phyloP scores from a whole-genome alignment of 495 filamentous ascomycete species.

The Lophiostoma macrostomum region DNA sequence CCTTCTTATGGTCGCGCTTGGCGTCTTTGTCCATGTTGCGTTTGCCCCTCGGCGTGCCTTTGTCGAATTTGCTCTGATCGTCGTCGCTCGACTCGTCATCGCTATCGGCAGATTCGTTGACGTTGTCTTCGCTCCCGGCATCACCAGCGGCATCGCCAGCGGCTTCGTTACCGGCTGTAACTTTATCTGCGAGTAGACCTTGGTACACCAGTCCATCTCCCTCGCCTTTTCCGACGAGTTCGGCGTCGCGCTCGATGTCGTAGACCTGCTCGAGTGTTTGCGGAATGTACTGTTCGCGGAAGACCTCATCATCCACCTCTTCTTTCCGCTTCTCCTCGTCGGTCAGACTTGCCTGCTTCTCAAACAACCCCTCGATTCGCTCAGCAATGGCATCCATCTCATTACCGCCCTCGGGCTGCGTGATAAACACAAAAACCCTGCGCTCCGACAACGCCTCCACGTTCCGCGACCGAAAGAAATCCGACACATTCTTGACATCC shows the following conservation, averaged over 20 bases:
- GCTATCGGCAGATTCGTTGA: slow-evolving; percentile 43
- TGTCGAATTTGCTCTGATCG: slow-evolving; percentile 27
- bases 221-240: slow-evolving; percentile 67
- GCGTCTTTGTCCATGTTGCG: slow-evolving; percentile 85
- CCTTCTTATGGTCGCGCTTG: slow-evolving; percentile 84
- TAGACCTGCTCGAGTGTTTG: slow-evolving; percentile 93
- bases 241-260: slow-evolving; percentile 86
- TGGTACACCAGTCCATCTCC: slow-evolving; percentile 75
- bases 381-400: slow-evolving; percentile 47
- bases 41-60: slow-evolving; percentile 77
- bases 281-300: slow-evolving; percentile 91
- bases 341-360: slow-evolving; percentile 43
- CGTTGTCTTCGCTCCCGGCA: slow-evolving; percentile 41
- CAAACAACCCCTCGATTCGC: slow-evolving; percentile 51
- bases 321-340: slow-evolving; percentile 38
- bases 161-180: slow-evolving; percentile 27
- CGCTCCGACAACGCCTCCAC: slow-evolving; percentile 75
- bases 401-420: slow-evolving; percentile 51
- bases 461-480: slow-evolving; percentile 84
- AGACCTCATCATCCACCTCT: slow-evolving; percentile 84
- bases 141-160: no score
- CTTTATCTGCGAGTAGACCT: slow-evolving; percentile 70
- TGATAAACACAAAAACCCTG: slow-evolving; percentile 75
- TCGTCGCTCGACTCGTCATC: slow-evolving; percentile 26
- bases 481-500: slow-evolving; percentile 93